A percentile compares a stretch with the other conserved stretches of the same genome.
phyloP scores from a whole-genome alignment of 306 rosid genomes.

The Albizia julibrissin region DNA sequence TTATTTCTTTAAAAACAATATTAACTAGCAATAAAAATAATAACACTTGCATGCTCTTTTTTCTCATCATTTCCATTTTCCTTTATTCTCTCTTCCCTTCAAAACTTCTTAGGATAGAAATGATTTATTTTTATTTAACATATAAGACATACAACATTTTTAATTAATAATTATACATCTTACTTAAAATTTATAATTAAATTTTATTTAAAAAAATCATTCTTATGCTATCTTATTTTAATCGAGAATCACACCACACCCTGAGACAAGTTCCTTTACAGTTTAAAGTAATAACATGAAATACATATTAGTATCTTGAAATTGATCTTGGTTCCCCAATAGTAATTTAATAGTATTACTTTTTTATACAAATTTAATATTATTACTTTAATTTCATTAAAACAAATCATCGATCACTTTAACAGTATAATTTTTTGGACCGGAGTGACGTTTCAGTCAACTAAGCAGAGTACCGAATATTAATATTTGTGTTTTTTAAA shows the following conservation, averaged over 20 bases:
- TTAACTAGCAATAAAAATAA: too few relatives aligned
- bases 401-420: not conserved
- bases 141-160: not conserved
- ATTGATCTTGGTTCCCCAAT: conserved; percentile 15
- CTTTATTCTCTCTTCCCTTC: not conserved
- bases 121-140: not conserved
- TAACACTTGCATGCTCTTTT: not conserved
- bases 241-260: not conserved
- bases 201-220: not conserved
- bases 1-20: too few relatives aligned
- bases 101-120: not conserved
- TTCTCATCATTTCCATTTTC: not conserved
- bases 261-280: not conserved
- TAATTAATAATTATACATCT: too few relatives aligned
- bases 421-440: not conserved
- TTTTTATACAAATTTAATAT: not conserved
- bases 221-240: not conserved
- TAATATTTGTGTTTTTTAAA: not conserved
- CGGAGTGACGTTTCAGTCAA: not conserved
- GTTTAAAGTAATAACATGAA: not conserved
- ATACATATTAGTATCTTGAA: conserved; percentile 1
- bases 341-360: not conserved
- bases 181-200: not conserved
- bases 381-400: conserved; percentile 5
- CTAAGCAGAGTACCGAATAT: not conserved